Conservation (phyloP, 129 eudicot genomes). For the Flaveria linearis region DNA sequence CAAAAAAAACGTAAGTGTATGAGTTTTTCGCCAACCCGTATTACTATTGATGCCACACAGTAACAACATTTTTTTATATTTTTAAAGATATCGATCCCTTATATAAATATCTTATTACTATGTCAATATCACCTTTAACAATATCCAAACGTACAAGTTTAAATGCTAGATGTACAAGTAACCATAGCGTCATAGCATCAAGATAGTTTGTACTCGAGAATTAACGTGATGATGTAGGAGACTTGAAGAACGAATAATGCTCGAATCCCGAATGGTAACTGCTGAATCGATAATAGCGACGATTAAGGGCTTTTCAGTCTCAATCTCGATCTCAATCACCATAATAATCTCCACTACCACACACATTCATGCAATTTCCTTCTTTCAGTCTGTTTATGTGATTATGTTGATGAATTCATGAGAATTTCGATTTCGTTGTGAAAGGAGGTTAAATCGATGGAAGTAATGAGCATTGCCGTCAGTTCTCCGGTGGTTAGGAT, state of each 20-base stretch:
- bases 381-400: neutral
- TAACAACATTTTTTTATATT: no score
- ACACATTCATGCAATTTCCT: conserved; percentile 2
- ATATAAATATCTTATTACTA: neutral
- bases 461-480: conserved; percentile 18
- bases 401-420: conserved; percentile 9
- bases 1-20: no score
- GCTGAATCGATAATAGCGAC: conserved; percentile 25
- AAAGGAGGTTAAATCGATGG: conserved; percentile 24
- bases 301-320: conserved; percentile 27
- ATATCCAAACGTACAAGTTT: conserved; percentile 6
- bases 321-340: conserved; percentile 7
- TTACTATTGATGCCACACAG: no score
- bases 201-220: neutral
- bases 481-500: conserved; percentile 7
- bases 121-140: neutral
- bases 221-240: neutral
- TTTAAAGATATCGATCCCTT: no score
- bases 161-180: neutral
- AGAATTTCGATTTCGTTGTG: conserved; percentile 15
- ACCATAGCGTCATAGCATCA: neutral
- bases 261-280: conserved; percentile 32
- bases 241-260: conserved; percentile 27
- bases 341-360: conserved; percentile 6
- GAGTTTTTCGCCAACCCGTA: no score